Evolutionary conservation across 768 basidiomycete species (phyloP).

Genomic region (Leucogyrophana mollusca): DNA sequence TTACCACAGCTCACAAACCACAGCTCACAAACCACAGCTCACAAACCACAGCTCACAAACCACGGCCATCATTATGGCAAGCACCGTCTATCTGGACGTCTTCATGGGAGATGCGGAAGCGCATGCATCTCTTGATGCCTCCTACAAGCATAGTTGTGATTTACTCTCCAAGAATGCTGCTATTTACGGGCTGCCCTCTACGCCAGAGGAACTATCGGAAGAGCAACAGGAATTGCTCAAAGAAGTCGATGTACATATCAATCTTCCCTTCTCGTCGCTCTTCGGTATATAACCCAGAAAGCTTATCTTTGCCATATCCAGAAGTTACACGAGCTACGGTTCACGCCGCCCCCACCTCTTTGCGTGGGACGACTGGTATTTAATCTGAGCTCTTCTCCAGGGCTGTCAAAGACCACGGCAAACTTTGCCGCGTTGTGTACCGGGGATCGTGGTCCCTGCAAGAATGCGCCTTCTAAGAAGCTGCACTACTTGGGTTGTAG

Average conservation of each 20-base stretch:
- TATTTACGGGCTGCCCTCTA: conserved; percentile 42
- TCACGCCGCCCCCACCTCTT: conserved; percentile 36
- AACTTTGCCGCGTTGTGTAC: conserved; percentile 52
- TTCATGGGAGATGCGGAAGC: conserved; percentile 36
- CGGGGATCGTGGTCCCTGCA: conserved; percentile 43
- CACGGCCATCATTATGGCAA: conserved; percentile 1
- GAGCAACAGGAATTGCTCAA: conserved; percentile 48
- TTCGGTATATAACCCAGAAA: conserved; percentile 1
- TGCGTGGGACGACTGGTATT: conserved; percentile 41
- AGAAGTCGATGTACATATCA: conserved; percentile 32
- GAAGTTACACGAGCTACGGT: conserved; percentile 31
- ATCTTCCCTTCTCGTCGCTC: conserved; percentile 29
- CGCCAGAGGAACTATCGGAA: conserved; percentile 37
- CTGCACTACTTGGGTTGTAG: conserved; percentile 43
- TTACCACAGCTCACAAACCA: no score
- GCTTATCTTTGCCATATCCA: conserved; percentile 9
- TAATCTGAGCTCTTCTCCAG: conserved; percentile 35
- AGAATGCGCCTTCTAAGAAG: conserved; percentile 44
- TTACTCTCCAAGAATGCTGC: conserved; percentile 36
- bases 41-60: no score
- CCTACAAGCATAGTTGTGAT: conserved; percentile 30
- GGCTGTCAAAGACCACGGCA: conserved; percentile 42
- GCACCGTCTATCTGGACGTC: conserved; percentile 38
- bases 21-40: no score
- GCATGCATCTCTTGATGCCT: conserved; percentile 20